Evolutionary conservation across 768 basidiomycete species (phyloP), one percentile per base, ranked within the genome.

Genomic region (Xerocomellus intermedius): DNA sequence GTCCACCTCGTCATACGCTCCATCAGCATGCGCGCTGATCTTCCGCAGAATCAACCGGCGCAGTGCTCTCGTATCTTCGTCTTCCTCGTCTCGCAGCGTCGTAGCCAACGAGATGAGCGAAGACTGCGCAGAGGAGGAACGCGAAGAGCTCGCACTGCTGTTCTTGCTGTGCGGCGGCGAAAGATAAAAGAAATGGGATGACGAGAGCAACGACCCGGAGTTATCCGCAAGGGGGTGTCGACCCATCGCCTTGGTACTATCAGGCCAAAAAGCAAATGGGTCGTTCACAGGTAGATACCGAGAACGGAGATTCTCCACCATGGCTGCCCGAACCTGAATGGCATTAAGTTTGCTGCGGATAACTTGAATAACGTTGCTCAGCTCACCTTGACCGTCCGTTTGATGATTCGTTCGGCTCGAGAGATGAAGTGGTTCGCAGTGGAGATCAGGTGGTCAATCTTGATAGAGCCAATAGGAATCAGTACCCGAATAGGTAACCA

Each of bases 21-120:
- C 82, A 16, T 74, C 74, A 49, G 81, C 59, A 43, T 79, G 72
- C 54, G 82, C 78, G 37, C 85, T 82, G 50, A 90, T 79, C 71
- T 88, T 89, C 43, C 84, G 79, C 38, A 83, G 68, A 21, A 89
- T 62, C n/a, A 91, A 67, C 17, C 85, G 77, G 14, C 86, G 84
- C 35, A 88, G 73, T 26, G 78, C 75, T 35, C 80, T 79, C 12
- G 76, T 79, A 56, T 89, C 89, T 45, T 88, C 82, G 52, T 86
- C 86, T 57, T 83, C 84, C 36, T 78, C 73, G 44, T 80, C 80
- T 2, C 77, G 78, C 4, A 81, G 59, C 0, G 82, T 81, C 5
- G 74, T 75, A 7, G 80, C 73, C 30, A 82, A 64, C 4, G 85
- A 82, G n/a, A 75, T 54, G 35, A 67, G 57, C 26, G 74, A 73